Evolutionary conservation across 73 alveolate genomes (phyloP), one percentile per base, ranked within the genome.

Genomic region (Paramecium pentaurelia): DNA sequence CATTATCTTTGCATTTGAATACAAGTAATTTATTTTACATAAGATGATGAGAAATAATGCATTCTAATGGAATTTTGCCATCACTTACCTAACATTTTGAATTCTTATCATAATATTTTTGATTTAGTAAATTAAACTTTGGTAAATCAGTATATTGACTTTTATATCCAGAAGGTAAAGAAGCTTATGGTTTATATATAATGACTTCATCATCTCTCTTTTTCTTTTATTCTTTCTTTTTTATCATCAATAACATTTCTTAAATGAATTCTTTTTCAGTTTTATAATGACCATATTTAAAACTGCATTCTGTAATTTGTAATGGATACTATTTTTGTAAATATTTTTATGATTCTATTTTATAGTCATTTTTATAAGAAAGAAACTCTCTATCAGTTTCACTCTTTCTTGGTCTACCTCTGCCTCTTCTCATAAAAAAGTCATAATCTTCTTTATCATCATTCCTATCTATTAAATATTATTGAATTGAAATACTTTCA

Each of bases 361-460:
- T 68, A 28, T 34, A 34, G 8, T 68, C 47, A 32, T 12, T 68
- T n/a, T 68, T 68, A 68, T 32, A 68, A 27, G 47, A 32, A 14
- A 32, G 28, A 9, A 32, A 34, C 4, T 68, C 84, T 68, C 47
- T 22, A 34, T 14, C 84, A 28, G 40, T 27, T 34, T 68, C 84
- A 32, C 84, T 68, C 49, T 68, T 68, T 14, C 84, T 68, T 32
- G 84, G 84, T 68, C 84, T 27, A 8, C 84, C 84, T 27, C 84
- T 68, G 12, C 84, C 84, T 68, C 84, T 68, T 68, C 84, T 68
- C 11, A 68, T 68, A 28, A 12, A 68, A 16, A 32, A 68, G 10
- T 32, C 47, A n/a, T 68, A 28, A 68, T 68, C 84, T 28, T 68
- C 47, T 28, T 68, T 68, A 3, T 68, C 84, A 12, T 68, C 84